Conservation (phyloP, 768 basidiomycete species). For the Cystobasidium onofrii region DNA sequence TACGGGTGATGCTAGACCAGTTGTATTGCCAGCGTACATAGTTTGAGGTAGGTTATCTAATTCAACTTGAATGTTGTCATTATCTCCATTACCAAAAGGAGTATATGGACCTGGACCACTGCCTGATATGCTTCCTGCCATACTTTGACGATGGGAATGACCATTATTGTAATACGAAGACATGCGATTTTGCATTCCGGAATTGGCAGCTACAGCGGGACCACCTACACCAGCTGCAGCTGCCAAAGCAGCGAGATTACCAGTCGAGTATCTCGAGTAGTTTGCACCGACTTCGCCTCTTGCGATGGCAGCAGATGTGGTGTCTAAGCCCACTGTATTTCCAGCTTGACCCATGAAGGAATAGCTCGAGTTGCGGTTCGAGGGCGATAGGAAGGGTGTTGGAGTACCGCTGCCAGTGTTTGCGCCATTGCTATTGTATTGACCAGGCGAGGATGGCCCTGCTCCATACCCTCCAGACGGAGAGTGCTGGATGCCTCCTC, state of each 20-base stretch:
- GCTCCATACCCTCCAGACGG: too few relatives aligned
- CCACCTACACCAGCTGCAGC: conserved; percentile 2
- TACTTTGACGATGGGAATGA: background rate
- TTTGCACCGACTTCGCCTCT: conserved; percentile 28
- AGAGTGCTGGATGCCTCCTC: too few relatives aligned
- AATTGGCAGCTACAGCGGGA: background rate
- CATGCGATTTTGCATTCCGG: background rate
- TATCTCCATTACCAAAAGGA: background rate
- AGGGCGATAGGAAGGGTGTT: conserved; percentile 10
- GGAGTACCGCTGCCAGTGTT: background rate
- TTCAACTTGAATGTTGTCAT: background rate
- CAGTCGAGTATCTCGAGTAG: conserved; percentile 25
- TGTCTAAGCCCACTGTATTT: conserved; percentile 26
- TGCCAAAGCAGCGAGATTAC: conserved; percentile 23
- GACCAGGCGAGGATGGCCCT: background rate
- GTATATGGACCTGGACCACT: background rate
- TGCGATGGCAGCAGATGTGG: conserved; percentile 26
- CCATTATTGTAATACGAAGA: background rate
- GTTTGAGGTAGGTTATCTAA: conserved; percentile 2
- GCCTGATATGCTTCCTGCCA: background rate
- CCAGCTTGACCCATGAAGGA: conserved; percentile 4
- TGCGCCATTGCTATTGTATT: background rate
- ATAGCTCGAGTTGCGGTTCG: conserved; percentile 23
- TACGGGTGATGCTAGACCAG: background rate
- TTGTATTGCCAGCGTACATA: background rate